These are phyloP conservation scores for Magnusiomyces ingens DNA, from an alignment of 1,139 yeast species.

Conservation along the genomic window DNA sequence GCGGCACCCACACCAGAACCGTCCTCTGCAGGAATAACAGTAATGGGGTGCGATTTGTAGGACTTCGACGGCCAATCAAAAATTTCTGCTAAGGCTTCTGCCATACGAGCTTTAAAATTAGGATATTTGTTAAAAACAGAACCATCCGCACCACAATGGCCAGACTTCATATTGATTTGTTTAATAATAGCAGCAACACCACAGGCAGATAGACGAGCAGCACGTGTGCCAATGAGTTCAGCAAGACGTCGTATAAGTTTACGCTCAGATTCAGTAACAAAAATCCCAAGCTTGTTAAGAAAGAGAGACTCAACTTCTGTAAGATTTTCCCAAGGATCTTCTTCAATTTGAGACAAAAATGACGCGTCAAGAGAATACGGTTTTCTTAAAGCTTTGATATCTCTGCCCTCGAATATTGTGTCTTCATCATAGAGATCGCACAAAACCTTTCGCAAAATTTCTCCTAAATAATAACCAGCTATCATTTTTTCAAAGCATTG, in stretches of 20 bases:
- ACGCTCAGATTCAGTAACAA: constrained; percentile 72
- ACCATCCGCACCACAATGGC: constrained; percentile 96
- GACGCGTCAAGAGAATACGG: constrained; percentile 83
- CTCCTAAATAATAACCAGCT: constrained; percentile 94
- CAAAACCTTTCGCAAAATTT: constrained; percentile 73
- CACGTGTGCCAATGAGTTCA: constrained; percentile 83
- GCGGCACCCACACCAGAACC: constrained; percentile 99
- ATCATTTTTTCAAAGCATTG: constrained; percentile 97
- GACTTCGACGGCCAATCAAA: constrained; percentile 63
- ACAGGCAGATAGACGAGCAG: constrained; percentile 88
- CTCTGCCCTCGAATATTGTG: constrained; percentile 62
- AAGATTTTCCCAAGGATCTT: constrained; percentile 84
- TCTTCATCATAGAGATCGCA: constrained; percentile 64
- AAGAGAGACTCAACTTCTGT: constrained; percentile 67
- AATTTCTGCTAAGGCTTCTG: constrained; percentile 80
- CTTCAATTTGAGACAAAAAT: constrained; percentile 78
- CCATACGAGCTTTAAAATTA: constrained; percentile 82
- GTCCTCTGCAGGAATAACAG: constrained; percentile 87
- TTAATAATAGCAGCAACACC: constrained; percentile 93
- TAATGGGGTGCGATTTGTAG: constrained; percentile 63
- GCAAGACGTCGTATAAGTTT: constrained; percentile 75
- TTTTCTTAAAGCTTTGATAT: constrained; percentile 49
- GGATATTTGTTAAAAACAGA: constrained; percentile 94
- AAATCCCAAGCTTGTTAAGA: constrained; percentile 48
- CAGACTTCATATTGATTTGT: constrained; percentile 71